A percentile compares a stretch with the other conserved stretches of the same genome.
phyloP scores from a whole-genome alignment of 495 filamentous ascomycete genomes.

The Tetracladium setigerum region DNA sequence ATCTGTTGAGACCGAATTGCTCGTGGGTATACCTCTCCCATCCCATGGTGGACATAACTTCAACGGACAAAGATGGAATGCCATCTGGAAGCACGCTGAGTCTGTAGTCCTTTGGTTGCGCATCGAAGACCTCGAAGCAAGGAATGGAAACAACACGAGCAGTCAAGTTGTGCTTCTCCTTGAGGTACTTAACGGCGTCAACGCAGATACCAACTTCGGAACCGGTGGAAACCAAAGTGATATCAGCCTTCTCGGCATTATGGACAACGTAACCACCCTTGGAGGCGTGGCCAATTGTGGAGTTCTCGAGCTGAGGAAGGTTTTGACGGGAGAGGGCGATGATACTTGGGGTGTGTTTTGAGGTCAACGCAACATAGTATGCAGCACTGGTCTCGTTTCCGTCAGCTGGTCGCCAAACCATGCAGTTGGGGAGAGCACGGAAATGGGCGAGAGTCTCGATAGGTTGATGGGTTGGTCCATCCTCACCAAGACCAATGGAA shows the following conservation, averaged over 20 bases:
- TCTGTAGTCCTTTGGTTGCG: constrained; percentile 88
- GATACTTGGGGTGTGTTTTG: constrained; percentile 86
- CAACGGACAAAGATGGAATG: constrained; percentile 87
- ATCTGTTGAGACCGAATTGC: constrained; percentile 98
- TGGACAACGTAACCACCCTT: constrained; percentile 93
- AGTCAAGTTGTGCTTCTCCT: constrained; percentile 70
- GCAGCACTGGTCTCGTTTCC: constrained; percentile 97
- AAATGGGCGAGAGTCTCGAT: constrained; percentile 99
- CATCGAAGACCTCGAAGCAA: constrained; percentile 96
- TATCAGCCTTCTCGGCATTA: constrained; percentile 72
- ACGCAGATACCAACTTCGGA: constrained; percentile 93
- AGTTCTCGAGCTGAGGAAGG: constrained; percentile 93
- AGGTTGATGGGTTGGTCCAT: constrained; percentile 97
- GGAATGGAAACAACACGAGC: constrained; percentile 94
- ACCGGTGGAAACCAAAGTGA: constrained; percentile 91
- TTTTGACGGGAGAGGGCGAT: constrained; percentile 96
- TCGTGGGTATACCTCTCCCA: constrained; percentile 99
- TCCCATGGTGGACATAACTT: constrained; percentile 86
- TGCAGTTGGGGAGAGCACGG: constrained; percentile 98
- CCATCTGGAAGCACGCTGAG: constrained; percentile 87
- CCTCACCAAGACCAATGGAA: constrained; percentile 98
- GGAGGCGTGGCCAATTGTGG: constrained; percentile 73
- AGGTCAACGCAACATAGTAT: constrained; percentile 91
- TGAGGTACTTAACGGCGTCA: constrained; percentile 83
- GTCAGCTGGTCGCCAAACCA: constrained; percentile 99